Evolutionary conservation across 139 green algal species (phyloP).

Genomic region (Coelastrella sp.): DNA sequence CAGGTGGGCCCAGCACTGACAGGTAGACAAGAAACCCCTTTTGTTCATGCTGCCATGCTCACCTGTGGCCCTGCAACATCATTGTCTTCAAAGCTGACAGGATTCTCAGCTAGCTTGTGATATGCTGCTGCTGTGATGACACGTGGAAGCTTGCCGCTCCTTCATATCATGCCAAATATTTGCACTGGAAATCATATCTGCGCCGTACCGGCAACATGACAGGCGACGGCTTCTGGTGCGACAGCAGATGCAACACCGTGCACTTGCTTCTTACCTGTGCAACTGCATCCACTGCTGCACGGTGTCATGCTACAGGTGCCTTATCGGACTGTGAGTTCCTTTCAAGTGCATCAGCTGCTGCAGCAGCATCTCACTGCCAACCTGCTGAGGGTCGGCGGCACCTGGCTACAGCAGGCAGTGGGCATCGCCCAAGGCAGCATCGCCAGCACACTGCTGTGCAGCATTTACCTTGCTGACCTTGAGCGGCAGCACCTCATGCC

Average conservation of each 20-base stretch:
- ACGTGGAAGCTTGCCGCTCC: too few relatives aligned
- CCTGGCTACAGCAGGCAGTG: constrained; percentile 76
- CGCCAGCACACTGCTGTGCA: constrained; percentile 89
- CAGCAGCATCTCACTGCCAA: constrained; percentile 79
- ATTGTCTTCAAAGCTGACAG: not conserved
- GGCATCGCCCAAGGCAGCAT: constrained; percentile 89
- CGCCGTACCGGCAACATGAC: too few relatives aligned
- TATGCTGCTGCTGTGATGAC: not conserved
- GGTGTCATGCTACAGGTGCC: constrained; percentile 21
- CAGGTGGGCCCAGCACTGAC: constrained; percentile 35
- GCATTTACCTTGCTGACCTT: constrained; percentile 89
- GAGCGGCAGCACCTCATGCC: constrained; percentile 74
- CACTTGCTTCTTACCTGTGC: not conserved
- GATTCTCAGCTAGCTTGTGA: too few relatives aligned
- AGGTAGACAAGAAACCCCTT: not conserved
- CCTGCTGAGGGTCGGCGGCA: constrained; percentile 73
- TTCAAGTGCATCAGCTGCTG: constrained; percentile 60
- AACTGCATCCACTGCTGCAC: constrained; percentile 4
- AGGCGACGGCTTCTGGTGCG: not conserved
- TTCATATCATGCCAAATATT: too few relatives aligned
- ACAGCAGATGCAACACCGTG: not conserved
- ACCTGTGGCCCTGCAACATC: not conserved
- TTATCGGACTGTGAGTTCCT: not conserved
- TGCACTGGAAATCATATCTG: too few relatives aligned
- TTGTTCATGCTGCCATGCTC: not conserved